These are phyloP conservation scores for Fusarium stilboides DNA, from an alignment of 2,329 filamentous ascomycete genomes.

Conservation along the genomic window DNA sequence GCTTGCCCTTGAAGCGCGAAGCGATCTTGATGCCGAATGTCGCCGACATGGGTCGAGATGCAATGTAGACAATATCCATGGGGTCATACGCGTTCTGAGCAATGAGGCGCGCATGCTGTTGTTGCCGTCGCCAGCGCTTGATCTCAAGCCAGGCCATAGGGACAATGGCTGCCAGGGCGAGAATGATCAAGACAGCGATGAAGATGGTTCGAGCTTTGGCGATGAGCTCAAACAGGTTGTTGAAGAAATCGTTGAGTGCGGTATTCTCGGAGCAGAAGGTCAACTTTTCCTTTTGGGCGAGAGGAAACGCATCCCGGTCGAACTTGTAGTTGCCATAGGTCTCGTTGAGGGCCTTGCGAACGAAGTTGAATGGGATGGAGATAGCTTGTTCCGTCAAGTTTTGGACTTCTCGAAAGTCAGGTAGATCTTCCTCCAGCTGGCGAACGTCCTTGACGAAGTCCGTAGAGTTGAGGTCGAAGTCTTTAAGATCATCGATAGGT, in stretches of 20 bases:
- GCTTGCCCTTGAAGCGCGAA: slow-evolving; percentile 73
- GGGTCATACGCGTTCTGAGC: slow-evolving; percentile 78
- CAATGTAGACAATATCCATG: slow-evolving; percentile 91
- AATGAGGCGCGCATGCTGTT: slow-evolving; percentile 77
- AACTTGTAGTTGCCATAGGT: slow-evolving; percentile 83
- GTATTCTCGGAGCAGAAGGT: slow-evolving; percentile 92
- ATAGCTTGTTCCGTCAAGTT: slow-evolving; percentile 85
- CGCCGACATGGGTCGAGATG: slow-evolving; percentile 84
- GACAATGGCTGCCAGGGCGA: slow-evolving; percentile 80
- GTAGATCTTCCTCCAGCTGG: slow-evolving; percentile 83
- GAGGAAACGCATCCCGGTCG: slow-evolving; percentile 82
- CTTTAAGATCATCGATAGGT: slow-evolving; percentile 76
- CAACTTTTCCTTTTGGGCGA: slow-evolving; percentile 85
- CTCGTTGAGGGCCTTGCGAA: slow-evolving; percentile 80
- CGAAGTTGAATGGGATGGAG: slow-evolving; percentile 83
- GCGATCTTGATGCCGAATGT: slow-evolving; percentile 79
- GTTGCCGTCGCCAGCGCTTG: slow-evolving; percentile 80
- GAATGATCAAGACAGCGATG: slow-evolving; percentile 78
- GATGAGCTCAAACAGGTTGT: slow-evolving; percentile 76
- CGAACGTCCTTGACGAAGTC: slow-evolving; percentile 78
- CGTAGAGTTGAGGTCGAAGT: slow-evolving; percentile 77
- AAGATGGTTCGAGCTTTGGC: slow-evolving; percentile 80
- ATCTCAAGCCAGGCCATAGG: slow-evolving; percentile 88
- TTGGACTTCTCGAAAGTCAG: slow-evolving; percentile 85
- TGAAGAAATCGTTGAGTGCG: slow-evolving; percentile 87